Conservation (phyloP, 768 basidiomycete species). For the Hypsizygus marmoreus region DNA sequence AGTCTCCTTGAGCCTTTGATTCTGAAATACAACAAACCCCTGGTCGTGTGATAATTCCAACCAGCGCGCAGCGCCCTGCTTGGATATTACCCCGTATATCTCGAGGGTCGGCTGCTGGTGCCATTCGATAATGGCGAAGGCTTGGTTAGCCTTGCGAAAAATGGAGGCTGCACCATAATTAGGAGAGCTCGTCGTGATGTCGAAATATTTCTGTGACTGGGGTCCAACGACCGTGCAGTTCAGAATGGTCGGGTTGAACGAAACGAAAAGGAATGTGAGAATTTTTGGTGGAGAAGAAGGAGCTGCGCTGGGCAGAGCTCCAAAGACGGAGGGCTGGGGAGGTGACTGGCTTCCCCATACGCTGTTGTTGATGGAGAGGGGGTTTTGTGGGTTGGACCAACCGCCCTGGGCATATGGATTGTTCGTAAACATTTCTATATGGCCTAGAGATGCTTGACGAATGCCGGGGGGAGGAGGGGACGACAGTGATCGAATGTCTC, state of each 20-base stretch:
- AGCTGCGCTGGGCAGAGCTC: slow-evolving; percentile 13
- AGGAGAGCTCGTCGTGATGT: slow-evolving; percentile 37
- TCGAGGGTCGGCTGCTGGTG: slow-evolving; percentile 41
- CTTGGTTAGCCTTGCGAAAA: slow-evolving; percentile 27
- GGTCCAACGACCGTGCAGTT: slow-evolving; percentile 48
- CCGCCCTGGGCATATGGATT: slow-evolving; percentile 21
- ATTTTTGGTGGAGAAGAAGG: slow-evolving; percentile 18
- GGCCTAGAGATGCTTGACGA: no score
- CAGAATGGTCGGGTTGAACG: slow-evolving; percentile 40
- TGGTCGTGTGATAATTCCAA: slow-evolving; percentile 40
- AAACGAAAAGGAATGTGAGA: slow-evolving; percentile 44
- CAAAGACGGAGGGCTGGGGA: slow-evolving; percentile 16
- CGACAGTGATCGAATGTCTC: no score
- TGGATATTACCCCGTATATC: slow-evolving; percentile 32
- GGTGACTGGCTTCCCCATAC: slow-evolving; percentile 15
- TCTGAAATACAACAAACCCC: slow-evolving; percentile 30
- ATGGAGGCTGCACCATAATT: slow-evolving; percentile 22
- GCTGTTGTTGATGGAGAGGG: slow-evolving; percentile 16
- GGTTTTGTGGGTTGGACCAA: slow-evolving; percentile 17
- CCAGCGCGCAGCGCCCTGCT: slow-evolving; percentile 41
- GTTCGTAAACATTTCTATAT: slow-evolving; percentile 12
- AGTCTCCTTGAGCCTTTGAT: background rate
- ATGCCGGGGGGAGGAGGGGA: no score
- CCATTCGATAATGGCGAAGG: slow-evolving; percentile 48
- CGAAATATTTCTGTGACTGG: slow-evolving; percentile 39